Evolutionary conservation across 352 stramenopile species (phyloP).

Genomic region (Phytopythium cucurbitacearum): DNA sequence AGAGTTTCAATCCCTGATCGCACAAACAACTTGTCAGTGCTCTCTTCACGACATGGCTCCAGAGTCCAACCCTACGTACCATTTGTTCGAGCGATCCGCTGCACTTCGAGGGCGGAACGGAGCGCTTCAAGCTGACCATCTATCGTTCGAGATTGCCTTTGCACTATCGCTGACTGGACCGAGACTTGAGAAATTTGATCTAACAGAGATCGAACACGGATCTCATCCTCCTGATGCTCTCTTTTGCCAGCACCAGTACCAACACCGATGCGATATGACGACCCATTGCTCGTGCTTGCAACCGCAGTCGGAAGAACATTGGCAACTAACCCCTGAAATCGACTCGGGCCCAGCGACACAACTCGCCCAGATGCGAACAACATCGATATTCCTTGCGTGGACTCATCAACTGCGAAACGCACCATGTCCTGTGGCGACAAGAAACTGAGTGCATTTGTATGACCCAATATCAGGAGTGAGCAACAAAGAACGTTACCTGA

Average conservation of each 20-base stretch:
- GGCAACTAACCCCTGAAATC: conserved; percentile 13
- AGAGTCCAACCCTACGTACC: conserved; percentile 11
- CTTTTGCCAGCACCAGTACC: too few relatives aligned
- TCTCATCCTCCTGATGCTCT: conserved; percentile 7
- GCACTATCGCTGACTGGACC: conserved; percentile 18
- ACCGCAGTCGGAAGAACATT: conserved; percentile 10
- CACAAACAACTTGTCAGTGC: conserved; percentile 1
- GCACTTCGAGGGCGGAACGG: conserved; percentile 41
- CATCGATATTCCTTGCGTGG: conserved; percentile 17
- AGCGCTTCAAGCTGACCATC: conserved; percentile 33
- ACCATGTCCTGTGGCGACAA: conserved; percentile 21
- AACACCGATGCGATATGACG: too few relatives aligned
- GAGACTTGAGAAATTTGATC: conserved; percentile 35
- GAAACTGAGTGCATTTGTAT: background rate
- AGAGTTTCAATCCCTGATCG: conserved; percentile 21
- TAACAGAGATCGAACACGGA: conserved; percentile 29
- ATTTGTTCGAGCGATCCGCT: conserved; percentile 14
- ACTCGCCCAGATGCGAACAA: conserved; percentile 33
- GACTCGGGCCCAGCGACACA: conserved; percentile 13
- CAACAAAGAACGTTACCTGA: conserved; percentile 12
- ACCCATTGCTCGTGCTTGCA: too few relatives aligned
- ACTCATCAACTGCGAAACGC: conserved; percentile 16
- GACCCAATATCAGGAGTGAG: background rate
- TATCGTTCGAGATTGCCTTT: conserved; percentile 26
- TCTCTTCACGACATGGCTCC: conserved; percentile 1